Conservation (phyloP, 2,329 filamentous ascomycete species). For the Pseudonectria buxi region DNA sequence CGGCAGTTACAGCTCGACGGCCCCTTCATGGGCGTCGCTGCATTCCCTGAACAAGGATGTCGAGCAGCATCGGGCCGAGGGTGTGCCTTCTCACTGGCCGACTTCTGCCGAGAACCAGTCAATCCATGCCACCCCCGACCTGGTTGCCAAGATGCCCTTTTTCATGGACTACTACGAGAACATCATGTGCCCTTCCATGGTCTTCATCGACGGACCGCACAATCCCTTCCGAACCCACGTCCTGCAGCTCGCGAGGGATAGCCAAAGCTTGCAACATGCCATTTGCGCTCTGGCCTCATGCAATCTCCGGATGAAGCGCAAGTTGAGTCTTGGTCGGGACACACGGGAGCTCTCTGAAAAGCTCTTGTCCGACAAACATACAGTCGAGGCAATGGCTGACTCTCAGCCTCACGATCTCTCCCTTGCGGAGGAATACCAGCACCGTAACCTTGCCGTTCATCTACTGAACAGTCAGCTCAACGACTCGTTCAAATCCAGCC, state of each 20-base stretch:
- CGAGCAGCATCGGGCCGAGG: conserved; percentile 36
- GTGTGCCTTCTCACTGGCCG: conserved; percentile 43
- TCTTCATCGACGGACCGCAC: conserved; percentile 77
- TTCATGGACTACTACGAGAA: conserved; percentile 92
- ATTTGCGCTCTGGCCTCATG: conserved; percentile 85
- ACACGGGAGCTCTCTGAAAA: conserved; percentile 44
- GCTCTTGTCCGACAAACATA: conserved; percentile 39
- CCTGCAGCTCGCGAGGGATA: conserved; percentile 67
- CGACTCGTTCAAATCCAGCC: conserved; percentile 64
- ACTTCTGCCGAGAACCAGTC: conserved; percentile 38
- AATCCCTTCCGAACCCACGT: conserved; percentile 86
- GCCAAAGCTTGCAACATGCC: conserved; percentile 81
- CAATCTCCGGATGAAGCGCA: conserved; percentile 79
- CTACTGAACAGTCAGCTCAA: conserved; percentile 79
- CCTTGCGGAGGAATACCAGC: conserved; percentile 74
- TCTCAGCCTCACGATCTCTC: conserved; percentile 55
- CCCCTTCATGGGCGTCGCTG: conserved; percentile 39
- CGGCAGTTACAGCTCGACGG: conserved; percentile 42
- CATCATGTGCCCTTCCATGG: conserved; percentile 84
- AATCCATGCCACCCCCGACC: conserved; percentile 50
- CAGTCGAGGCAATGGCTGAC: conserved; percentile 38
- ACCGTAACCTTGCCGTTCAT: conserved; percentile 70
- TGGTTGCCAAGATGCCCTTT: conserved; percentile 74
- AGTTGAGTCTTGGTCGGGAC: conserved; percentile 54
- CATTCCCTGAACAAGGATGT: conserved; percentile 39